These are phyloP conservation scores for Gastrodia elata DNA, from an alignment of 106 monocot genomes.

Conservation along the genomic window DNA sequence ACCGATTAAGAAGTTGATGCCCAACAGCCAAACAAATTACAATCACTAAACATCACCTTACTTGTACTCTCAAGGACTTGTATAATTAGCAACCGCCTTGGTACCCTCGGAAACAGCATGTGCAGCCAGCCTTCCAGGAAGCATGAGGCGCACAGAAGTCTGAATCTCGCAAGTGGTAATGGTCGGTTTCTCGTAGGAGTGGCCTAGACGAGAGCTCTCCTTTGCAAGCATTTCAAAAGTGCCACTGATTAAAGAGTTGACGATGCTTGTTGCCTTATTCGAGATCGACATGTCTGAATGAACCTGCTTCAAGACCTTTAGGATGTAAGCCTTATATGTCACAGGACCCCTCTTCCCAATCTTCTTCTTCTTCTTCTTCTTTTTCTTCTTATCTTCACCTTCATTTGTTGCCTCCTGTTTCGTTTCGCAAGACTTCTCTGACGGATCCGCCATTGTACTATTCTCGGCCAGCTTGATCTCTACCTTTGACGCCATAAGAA, in stretches of 20 bases:
- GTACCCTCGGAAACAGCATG: slow-evolving; percentile 60
- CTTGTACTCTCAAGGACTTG: not conserved
- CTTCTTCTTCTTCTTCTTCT: slow-evolving; percentile 27
- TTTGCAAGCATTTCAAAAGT: slow-evolving; percentile 64
- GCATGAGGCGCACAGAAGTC: slow-evolving; percentile 48
- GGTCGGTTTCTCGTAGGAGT: slow-evolving; percentile 59
- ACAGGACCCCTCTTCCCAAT: slow-evolving; percentile 22
- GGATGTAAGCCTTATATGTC: slow-evolving; percentile 67
- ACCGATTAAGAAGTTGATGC: too few relatives aligned
- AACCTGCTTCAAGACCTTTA: slow-evolving; percentile 71
- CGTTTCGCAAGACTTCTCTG: too few relatives aligned
- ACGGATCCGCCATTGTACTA: not conserved
- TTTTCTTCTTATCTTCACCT: not conserved
- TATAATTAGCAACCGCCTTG: slow-evolving; percentile 49
- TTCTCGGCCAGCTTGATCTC: not conserved
- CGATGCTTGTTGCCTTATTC: slow-evolving; percentile 58
- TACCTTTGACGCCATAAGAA: not conserved
- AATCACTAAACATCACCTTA: not conserved
- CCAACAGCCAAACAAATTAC: too few relatives aligned
- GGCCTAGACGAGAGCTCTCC: slow-evolving; percentile 35
- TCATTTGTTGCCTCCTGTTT: not conserved
- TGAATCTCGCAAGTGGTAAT: slow-evolving; percentile 57
- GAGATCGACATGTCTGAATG: slow-evolving; percentile 57
- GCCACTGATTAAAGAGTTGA: slow-evolving; percentile 66
- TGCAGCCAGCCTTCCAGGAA: slow-evolving; percentile 52